Base-by-base conservation (phyloP, 352 stramenopile species). In the Phytophthora brassicae region DNA sequence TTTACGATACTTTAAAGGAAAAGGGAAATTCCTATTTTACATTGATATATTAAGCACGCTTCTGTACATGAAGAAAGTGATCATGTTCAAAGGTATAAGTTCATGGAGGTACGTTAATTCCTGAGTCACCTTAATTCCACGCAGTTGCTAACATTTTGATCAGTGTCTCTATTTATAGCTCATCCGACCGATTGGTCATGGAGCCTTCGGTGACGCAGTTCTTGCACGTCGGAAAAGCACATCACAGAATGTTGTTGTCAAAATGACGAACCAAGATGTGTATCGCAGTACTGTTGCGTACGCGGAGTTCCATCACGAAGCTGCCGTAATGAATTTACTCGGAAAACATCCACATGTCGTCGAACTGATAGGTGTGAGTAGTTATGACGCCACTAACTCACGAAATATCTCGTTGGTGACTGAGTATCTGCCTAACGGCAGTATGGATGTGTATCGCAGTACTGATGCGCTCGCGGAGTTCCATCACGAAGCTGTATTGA, bases 281-380 rank as follows among this genome's bases (percentile, higher is more conserved):
- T 86, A 79, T 24, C 61, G 59, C n/a, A 71, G 65, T 39, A 64
- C 66, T 3, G 76, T 87, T 7, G 66, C 71, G 1, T 35, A 87
- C 3, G 72, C 77, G 2, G 75, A 81, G 48, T 78, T 92, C 33
- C 79, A 74, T 1, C 83, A 92, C 39, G 83, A 92, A 75, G 80
- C 80, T 1, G 73, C 74, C 0, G 83, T 92, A 28, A 89, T 88
- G 77, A 78, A 88, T 55, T 72, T 92, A 59, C 65, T 92, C 4
- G 83, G 83, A 2, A 87, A 92, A 38, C 83, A 92, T 41, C 83
- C 83, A 2, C 82, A 88, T 19, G 74, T 90, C 8, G 80, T 92
- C 2, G 79, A 88, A 42, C 55, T 92, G 1, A 51, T 92, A 0
- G 80, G 80, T n/a, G 59, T 89, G 3, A 81, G 57, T 23, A 76